Conservation (phyloP, 805 yeast species). For the Danielia reshetovae region DNA sequence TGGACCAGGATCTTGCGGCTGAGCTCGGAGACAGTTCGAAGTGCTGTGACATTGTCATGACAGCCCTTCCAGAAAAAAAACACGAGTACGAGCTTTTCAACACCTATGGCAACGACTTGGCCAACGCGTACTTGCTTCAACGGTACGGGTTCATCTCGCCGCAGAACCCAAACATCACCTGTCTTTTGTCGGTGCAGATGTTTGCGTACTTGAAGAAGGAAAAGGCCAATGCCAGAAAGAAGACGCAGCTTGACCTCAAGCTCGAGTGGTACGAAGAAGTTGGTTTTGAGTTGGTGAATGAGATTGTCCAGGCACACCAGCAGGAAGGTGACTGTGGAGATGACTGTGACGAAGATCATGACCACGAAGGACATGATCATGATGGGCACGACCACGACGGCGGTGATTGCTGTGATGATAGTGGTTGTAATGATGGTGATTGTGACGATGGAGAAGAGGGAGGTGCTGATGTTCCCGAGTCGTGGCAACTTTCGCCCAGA, state of each 20-base stretch:
- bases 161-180: constrained; percentile 44
- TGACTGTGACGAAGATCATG: constrained; percentile 8
- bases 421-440: constrained; percentile 19
- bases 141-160: constrained; percentile 75
- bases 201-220: constrained; percentile 26
- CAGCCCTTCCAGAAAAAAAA: constrained; percentile 39
- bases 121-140: constrained; percentile 62
- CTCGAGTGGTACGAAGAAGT: constrained; percentile 47
- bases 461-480: constrained; percentile 18
- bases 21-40: constrained; percentile 35
- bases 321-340: constrained; percentile 6
- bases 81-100: constrained; percentile 62
- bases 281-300: constrained; percentile 39
- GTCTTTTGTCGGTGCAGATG: constrained; percentile 54
- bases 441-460: constrained; percentile 8
- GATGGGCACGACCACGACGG: constrained; percentile 15
- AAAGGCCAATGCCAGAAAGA: constrained; percentile 20
- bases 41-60: constrained; percentile 68
- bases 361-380: constrained; percentile 17
- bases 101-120: constrained; percentile 69
- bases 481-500: constrained; percentile 44
- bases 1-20: constrained; percentile 19
- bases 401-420: constrained; percentile 15
- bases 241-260: constrained; percentile 32
- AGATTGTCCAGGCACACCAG: constrained; percentile 8